Conservation (phyloP, 129 eudicot genomes). For the Tagetes erecta region DNA sequence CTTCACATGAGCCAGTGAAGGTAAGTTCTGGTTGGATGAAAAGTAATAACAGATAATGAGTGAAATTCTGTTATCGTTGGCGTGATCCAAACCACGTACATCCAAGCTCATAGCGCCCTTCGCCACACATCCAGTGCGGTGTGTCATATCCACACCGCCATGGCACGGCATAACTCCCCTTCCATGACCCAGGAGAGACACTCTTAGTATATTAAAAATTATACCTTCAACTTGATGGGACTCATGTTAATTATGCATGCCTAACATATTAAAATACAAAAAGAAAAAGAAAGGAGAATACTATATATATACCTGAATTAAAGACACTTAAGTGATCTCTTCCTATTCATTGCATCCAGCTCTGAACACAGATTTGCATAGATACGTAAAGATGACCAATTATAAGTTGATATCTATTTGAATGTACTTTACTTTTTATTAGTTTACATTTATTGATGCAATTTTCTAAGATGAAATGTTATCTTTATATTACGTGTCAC, state of each 20-base stretch:
- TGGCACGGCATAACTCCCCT: too few relatives aligned
- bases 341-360: constrained; percentile 41
- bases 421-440: not conserved
- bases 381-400: constrained; percentile 28
- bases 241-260: not conserved
- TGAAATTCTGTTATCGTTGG: too few relatives aligned
- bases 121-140: too few relatives aligned
- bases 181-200: too few relatives aligned
- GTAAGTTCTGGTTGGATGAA: too few relatives aligned
- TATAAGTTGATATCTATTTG: constrained; percentile 22
- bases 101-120: too few relatives aligned
- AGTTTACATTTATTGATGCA: not conserved
- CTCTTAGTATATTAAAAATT: not conserved
- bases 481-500: too few relatives aligned
- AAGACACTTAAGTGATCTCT: constrained; percentile 18
- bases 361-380: constrained; percentile 37
- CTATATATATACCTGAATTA: constrained; percentile 14
- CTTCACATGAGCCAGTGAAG: too few relatives aligned
- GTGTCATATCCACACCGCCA: too few relatives aligned
- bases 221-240: not conserved
- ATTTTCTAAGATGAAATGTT: too few relatives aligned
- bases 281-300: not conserved
- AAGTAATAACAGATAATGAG: too few relatives aligned
- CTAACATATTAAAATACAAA: not conserved
- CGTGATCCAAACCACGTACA: too few relatives aligned